A percentile compares a stretch with the other conserved stretches of the same genome.
These are phyloP conservation scores for Fraxinus latifolia DNA, from an alignment of 305 asterid genomes.

Conservation along the genomic window DNA sequence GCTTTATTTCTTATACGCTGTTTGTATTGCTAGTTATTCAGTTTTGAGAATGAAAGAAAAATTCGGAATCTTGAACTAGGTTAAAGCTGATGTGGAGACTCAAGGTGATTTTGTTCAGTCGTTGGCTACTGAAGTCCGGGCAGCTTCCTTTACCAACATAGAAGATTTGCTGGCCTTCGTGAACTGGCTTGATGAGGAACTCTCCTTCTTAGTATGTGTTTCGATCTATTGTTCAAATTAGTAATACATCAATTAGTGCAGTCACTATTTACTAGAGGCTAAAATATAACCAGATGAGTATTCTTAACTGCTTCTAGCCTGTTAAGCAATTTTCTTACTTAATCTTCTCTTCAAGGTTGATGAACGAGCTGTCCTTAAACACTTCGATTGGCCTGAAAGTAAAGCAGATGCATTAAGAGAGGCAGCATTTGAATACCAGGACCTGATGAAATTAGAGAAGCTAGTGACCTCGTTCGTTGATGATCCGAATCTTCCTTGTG, in stretches of 20 bases:
- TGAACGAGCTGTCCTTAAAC: constrained; percentile 93
- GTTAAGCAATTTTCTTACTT: not conserved
- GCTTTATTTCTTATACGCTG: not conserved
- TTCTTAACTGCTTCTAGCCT: not conserved
- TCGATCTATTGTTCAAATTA: not conserved
- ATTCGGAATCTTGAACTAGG: constrained; percentile 48
- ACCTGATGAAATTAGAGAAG: constrained; percentile 79
- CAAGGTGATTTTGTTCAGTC: constrained; percentile 95
- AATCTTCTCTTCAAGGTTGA: constrained; percentile 53
- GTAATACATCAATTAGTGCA: not conserved
- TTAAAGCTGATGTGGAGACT: constrained; percentile 95
- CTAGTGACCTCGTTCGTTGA: constrained; percentile 71
- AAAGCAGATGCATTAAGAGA: constrained; percentile 96
- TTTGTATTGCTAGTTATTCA: not conserved
- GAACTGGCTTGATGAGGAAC: constrained; percentile 96
- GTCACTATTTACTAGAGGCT: not conserved
- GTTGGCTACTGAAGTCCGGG: constrained; percentile 85
- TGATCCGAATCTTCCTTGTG: constrained; percentile 78
- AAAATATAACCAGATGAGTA: not conserved
- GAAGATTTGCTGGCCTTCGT: constrained; percentile 85
- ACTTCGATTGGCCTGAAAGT: constrained; percentile 97
- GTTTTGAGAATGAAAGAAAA: constrained; percentile 20
- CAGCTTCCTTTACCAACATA: constrained; percentile 57
- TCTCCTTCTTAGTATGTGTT: constrained; percentile 71
- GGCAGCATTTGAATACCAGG: constrained; percentile 93